A percentile compares a stretch with the other conserved stretches of the same genome.
phyloP scores from a whole-genome alignment of 805 yeast genomes.

The Huiozyma naganishii region DNA sequence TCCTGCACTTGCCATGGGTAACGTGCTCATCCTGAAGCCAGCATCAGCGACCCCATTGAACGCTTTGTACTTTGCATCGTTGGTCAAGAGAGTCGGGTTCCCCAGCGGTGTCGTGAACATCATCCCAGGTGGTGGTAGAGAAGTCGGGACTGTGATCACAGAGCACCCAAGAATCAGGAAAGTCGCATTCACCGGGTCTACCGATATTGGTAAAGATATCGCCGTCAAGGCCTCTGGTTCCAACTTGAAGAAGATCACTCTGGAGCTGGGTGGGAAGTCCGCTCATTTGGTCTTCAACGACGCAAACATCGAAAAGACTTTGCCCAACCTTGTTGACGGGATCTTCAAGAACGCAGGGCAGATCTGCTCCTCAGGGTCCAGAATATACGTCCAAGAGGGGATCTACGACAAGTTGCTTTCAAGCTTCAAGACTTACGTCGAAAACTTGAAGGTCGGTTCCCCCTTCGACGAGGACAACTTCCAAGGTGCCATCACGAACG shows the following conservation, averaged over 20 bases:
- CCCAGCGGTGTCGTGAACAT: conserved; percentile 71
- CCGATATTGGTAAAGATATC: conserved; percentile 61
- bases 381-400: conserved; percentile 65
- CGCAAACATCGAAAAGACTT: conserved; percentile 44
- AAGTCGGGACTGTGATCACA: conserved; percentile 61
- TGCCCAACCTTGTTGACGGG: conserved; percentile 47
- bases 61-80: conserved; percentile 51
- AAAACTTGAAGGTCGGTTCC: conserved; percentile 56
- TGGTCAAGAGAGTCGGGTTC: conserved; percentile 56
- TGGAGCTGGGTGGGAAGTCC: conserved; percentile 79
- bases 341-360: conserved; percentile 76
- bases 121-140: conserved; percentile 64
- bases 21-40: conserved; percentile 61
- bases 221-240: conserved; percentile 61
- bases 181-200: conserved; percentile 76
- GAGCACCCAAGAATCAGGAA: conserved; percentile 61
- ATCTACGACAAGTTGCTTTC: conserved; percentile 52
- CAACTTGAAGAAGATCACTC: conserved; percentile 67
- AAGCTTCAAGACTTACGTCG: conserved; percentile 48
- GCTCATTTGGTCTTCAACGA: conserved; percentile 68
- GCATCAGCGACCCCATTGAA: conserved; percentile 72
- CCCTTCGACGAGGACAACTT: conserved; percentile 58
- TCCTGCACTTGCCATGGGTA: conserved; percentile 71
- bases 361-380: conserved; percentile 75
- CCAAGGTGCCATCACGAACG: conserved; percentile 75